These are phyloP conservation scores for Plectosphaerella cucumerina DNA, from an alignment of 2,329 filamentous ascomycete genomes.

Conservation along the genomic window DNA sequence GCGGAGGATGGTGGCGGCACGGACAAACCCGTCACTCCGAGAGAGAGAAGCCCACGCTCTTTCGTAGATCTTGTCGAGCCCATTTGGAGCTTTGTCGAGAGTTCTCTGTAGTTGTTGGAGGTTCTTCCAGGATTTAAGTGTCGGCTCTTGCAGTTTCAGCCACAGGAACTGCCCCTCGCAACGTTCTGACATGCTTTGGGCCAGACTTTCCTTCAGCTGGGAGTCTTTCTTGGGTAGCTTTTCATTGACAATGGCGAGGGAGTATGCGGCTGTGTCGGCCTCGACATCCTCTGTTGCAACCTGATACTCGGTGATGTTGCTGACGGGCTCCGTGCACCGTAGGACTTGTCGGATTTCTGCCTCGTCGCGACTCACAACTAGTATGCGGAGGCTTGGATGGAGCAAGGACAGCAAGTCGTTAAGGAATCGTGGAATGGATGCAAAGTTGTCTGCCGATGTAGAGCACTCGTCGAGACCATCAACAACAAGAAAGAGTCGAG, in stretches of 20 bases:
- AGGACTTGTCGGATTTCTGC: conserved; percentile 17
- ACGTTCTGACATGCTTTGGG: conserved; percentile 16
- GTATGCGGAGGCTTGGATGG: conserved; percentile 6
- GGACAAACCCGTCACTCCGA: not conserved
- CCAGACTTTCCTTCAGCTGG: conserved; percentile 9
- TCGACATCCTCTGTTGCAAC: conserved; percentile 17
- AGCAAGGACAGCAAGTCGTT: conserved; percentile 2
- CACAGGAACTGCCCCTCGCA: conserved; percentile 27
- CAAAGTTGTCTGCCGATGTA: not conserved
- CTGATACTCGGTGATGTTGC: conserved; percentile 8
- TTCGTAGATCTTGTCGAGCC: conserved; percentile 24
- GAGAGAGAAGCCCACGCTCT: conserved; percentile 22
- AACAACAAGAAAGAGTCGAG: conserved; percentile 16
- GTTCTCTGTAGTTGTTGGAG: conserved; percentile 19
- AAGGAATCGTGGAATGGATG: conserved; percentile 13
- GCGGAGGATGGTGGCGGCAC: conserved; percentile 22
- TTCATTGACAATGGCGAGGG: conserved; percentile 18
- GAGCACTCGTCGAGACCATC: conserved; percentile 31
- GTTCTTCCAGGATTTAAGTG: conserved; percentile 19
- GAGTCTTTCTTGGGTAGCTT: conserved; percentile 21
- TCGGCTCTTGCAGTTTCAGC: conserved; percentile 22
- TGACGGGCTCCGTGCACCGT: not conserved
- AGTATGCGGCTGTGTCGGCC: conserved; percentile 17
- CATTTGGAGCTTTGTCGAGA: conserved; percentile 19
- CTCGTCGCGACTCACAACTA: conserved; percentile 21